Evolutionary conservation across 768 basidiomycete species (phyloP), one percentile per base, ranked within the genome.

Genomic region (Tephrocybe sp.): DNA sequence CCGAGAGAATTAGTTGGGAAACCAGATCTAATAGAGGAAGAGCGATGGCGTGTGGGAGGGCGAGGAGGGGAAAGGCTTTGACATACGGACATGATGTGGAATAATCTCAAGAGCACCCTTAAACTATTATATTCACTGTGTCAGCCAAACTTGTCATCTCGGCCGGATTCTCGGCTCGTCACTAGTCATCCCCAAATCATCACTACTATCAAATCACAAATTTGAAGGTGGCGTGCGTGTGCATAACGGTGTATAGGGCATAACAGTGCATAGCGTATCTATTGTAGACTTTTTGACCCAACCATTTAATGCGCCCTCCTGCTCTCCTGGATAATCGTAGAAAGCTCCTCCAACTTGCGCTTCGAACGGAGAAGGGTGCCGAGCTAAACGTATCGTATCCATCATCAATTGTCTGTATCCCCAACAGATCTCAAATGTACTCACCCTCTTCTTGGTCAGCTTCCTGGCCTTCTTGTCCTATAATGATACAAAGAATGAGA

Each of bases 391-490:
- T 50, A 48, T 39, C 26, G 56, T 14, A 36, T 56, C 16, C 31
- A 49, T 51, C 33, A 47, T 52, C 52, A 44, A 48, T 39, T 45
- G 51, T 32, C 17, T 16, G 5, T 33, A 12, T 39, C 19, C 51
- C 9, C 6, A 3, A 38, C 45, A 30, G 34, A 46, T 46, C 23
- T 26, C 40, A 13, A 47, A 5, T 34, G 83, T 10, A 62, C 59
- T 50, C 65, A 97, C 96, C 80, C 94, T 87, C 80, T 96, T 98
- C 87, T 99, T 99, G 62, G 94, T 95, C 80, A 98, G 78, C 79
- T 98, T 98, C 72, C 93, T 83, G 53, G 96, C 96, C 76, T 96
- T 98, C 85, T 99, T 99, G 72, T 99, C 96, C 93, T 93, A n/a
- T n/a, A 64, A 39, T 51, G 42, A 12, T 13, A 41, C 8, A 32